phyloP scores from a whole-genome alignment of 257 asterid genomes.

The Nicotiana knightiana region DNA sequence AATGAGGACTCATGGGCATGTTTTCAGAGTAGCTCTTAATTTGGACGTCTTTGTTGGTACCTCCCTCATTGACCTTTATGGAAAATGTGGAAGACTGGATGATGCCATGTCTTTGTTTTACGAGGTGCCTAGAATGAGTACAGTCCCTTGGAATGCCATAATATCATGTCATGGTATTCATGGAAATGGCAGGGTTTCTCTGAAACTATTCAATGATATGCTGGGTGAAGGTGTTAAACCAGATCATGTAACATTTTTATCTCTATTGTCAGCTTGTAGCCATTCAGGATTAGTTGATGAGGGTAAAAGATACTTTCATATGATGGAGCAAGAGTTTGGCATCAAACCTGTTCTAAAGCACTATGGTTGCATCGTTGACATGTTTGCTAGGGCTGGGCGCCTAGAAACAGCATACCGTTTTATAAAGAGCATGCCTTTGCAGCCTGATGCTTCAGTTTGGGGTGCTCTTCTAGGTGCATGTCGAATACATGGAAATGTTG shows the following conservation, averaged over 20 bases:
- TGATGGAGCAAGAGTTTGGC: too few species aligned
- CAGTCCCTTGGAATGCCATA: slow-evolving; percentile 65
- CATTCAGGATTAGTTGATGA: too few species aligned
- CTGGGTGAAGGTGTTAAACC: slow-evolving; percentile 50
- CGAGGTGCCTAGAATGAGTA: slow-evolving; percentile 36
- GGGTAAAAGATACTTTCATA: too few species aligned
- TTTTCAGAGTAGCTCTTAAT: slow-evolving; percentile 41
- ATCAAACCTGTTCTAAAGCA: too few species aligned
- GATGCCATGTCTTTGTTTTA: slow-evolving; percentile 56
- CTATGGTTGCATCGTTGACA: too few species aligned
- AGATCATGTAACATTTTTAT: slow-evolving; percentile 66
- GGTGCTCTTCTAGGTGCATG: slow-evolving; percentile 75
- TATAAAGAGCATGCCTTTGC: slow-evolving; percentile 38
- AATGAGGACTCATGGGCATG: slow-evolving; percentile 50
- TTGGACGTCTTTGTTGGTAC: slow-evolving; percentile 59
- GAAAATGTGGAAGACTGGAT: slow-evolving; percentile 65
- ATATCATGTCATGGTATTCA: slow-evolving; percentile 76
- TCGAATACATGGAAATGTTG: slow-evolving; percentile 56
- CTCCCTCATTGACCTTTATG: slow-evolving; percentile 69
- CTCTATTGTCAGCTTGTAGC: slow-evolving; percentile 39
- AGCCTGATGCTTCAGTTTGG: slow-evolving; percentile 58
- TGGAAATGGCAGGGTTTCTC: slow-evolving; percentile 55
- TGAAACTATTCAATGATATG: slow-evolving; percentile 54
- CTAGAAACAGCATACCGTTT: too few species aligned
- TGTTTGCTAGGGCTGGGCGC: too few species aligned